These are phyloP conservation scores for Fraxinus velutina DNA, from an alignment of 305 asterid species.

Conservation along the genomic window DNA sequence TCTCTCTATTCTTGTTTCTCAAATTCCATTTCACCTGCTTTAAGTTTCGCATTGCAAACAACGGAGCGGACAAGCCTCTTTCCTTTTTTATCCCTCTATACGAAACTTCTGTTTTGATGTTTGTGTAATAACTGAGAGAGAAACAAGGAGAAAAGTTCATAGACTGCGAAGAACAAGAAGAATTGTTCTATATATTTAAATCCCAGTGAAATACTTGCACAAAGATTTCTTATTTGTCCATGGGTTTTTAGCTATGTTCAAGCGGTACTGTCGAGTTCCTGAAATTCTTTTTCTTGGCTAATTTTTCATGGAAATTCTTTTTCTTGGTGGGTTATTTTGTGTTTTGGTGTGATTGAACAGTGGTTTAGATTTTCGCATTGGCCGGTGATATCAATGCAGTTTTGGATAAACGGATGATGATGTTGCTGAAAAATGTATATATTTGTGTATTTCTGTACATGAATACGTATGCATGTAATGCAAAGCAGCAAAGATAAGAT, in stretches of 20 bases:
- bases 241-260: not conserved
- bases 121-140: not conserved
- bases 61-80: constrained; percentile 21
- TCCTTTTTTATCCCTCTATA: not conserved
- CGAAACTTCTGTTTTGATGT: constrained; percentile 27
- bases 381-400: constrained; percentile 49
- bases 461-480: constrained; percentile 40
- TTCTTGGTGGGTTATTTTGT: constrained; percentile 19
- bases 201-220: not conserved
- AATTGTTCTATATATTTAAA: not conserved
- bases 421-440: constrained; percentile 9
- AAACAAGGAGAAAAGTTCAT: not conserved
- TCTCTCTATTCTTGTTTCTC: not conserved
- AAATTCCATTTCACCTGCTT: not conserved
- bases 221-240: not conserved
- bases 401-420: constrained; percentile 31
- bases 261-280: constrained; percentile 9
- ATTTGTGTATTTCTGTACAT: not conserved
- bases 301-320: not conserved
- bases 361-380: constrained; percentile 28
- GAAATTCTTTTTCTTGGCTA: constrained; percentile 13
- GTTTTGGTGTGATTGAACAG: constrained; percentile 19
- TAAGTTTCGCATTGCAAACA: constrained; percentile 17
- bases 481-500: constrained; percentile 42
- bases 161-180: not conserved